Percentiles rank a stretch among this genome's conserved stretches.
Conservation (phyloP, 2,329 filamentous ascomycete species). For the Sporothrix sp. region DNA sequence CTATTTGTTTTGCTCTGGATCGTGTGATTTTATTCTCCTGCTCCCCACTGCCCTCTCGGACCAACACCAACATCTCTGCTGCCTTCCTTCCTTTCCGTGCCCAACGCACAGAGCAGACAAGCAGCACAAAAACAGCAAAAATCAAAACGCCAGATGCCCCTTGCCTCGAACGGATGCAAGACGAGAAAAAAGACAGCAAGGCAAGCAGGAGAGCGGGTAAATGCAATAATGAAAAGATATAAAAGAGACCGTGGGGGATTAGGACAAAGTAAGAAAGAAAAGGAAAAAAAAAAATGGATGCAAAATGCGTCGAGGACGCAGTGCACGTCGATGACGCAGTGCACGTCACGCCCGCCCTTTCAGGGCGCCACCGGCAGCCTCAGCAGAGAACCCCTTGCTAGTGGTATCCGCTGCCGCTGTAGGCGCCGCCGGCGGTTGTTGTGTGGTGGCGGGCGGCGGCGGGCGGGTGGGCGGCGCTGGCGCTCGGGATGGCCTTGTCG, state of each 20-base stretch:
- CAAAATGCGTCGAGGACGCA: too few species aligned
- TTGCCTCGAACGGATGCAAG: background rate
- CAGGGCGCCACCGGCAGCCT: background rate
- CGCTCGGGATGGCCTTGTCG: conserved; percentile 15
- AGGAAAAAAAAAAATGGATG: background rate
- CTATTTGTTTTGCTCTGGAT: too few species aligned
- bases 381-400: conserved; percentile 18
- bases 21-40: too few species aligned
- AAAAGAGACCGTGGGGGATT: background rate
- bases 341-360: too few species aligned
- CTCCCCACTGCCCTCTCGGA: too few species aligned
- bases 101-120: too few species aligned
- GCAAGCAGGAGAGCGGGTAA: background rate
- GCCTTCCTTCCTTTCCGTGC: too few species aligned
- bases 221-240: background rate
- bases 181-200: background rate
- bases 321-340: too few species aligned
- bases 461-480: background rate
- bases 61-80: too few species aligned
- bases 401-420: conserved; percentile 26
- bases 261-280: conserved; percentile 1
- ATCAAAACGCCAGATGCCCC: background rate
- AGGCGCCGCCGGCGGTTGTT: conserved; percentile 19
- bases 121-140: background rate
- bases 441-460: conserved; percentile 6